These are phyloP conservation scores for Thuja plicata DNA, from an alignment of 83 land plant species.

Conservation along the genomic window DNA sequence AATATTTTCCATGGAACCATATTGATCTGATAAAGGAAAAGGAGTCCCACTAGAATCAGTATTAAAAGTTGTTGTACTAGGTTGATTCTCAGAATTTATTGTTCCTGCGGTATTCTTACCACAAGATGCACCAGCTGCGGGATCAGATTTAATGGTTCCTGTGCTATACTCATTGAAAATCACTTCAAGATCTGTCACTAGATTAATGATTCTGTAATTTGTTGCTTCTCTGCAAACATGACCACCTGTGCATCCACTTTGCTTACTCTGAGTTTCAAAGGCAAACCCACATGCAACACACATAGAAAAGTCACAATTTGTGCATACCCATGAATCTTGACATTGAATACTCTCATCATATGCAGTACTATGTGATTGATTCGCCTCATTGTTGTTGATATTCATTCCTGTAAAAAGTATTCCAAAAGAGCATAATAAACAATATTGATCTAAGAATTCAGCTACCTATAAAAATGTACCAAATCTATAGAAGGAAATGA, in stretches of 20 bases:
- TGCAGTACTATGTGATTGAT: not conserved
- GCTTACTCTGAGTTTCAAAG: not conserved
- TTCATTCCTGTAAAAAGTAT: not conserved
- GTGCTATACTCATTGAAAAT: not conserved
- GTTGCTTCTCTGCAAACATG: not conserved
- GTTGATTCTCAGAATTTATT: not conserved
- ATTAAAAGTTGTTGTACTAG: not conserved
- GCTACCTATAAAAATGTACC: not conserved
- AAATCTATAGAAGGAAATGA: not conserved
- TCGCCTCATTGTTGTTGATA: not conserved
- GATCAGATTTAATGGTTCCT: not conserved
- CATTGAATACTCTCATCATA: not conserved
- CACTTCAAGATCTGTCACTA: not conserved
- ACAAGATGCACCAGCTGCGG: not conserved
- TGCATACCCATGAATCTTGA: constrained; percentile 2
- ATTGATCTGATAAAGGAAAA: not conserved
- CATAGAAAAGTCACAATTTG: constrained; percentile 12
- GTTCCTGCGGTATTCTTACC: not conserved
- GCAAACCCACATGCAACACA: constrained; percentile 8
- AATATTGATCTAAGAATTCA: not conserved
- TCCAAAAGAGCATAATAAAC: not conserved
- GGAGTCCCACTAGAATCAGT: not conserved
- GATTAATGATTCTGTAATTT: not conserved
- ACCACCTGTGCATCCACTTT: not conserved
- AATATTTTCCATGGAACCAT: not conserved